A percentile compares a stretch with the other conserved stretches of the same genome.
Evolutionary conservation across 495 filamentous ascomycete species (phyloP).

Genomic region (Penicillium subrubescens): DNA sequence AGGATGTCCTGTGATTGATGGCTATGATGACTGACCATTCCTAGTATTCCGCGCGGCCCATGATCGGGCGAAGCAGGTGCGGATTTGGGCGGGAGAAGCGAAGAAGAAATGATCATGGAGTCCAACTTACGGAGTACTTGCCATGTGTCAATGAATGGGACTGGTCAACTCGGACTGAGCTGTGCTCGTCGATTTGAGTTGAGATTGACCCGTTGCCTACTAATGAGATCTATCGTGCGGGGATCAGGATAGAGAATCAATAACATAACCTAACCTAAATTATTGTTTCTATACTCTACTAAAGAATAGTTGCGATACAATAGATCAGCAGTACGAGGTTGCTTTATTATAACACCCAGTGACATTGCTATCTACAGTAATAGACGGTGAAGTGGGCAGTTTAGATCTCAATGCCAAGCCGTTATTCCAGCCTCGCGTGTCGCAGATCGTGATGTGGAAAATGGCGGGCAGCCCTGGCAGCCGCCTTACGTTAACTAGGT

Average conservation of each 20-base stretch:
- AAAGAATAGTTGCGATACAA: not conserved
- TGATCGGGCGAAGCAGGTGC: slow-evolving; percentile 81
- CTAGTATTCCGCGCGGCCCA: slow-evolving; percentile 86
- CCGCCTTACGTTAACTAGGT: too few species aligned
- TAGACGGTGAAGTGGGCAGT: not conserved
- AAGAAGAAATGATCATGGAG: slow-evolving; percentile 52
- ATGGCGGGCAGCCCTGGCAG: not conserved
- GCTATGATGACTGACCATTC: slow-evolving; percentile 19
- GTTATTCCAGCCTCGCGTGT: not conserved
- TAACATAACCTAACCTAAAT: not conserved
- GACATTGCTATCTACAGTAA: too few species aligned
- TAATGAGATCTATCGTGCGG: slow-evolving; percentile 1
- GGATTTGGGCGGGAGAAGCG: slow-evolving; percentile 76
- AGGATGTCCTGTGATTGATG: not conserved
- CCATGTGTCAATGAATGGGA: not conserved
- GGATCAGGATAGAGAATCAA: not conserved
- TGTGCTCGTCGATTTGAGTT: slow-evolving; percentile 16
- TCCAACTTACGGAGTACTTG: not conserved
- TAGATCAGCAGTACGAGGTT: not conserved
- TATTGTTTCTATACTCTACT: not conserved
- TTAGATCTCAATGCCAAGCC: not conserved
- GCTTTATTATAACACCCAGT: not conserved
- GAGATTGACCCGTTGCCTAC: not conserved
- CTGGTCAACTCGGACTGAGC: slow-evolving; percentile 13
- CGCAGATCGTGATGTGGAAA: not conserved